Percentiles rank a stretch among this genome's conserved stretches.
phyloP scores from a whole-genome alignment of 2,329 filamentous ascomycete species.

The Plectosphaerella cucumerina region DNA sequence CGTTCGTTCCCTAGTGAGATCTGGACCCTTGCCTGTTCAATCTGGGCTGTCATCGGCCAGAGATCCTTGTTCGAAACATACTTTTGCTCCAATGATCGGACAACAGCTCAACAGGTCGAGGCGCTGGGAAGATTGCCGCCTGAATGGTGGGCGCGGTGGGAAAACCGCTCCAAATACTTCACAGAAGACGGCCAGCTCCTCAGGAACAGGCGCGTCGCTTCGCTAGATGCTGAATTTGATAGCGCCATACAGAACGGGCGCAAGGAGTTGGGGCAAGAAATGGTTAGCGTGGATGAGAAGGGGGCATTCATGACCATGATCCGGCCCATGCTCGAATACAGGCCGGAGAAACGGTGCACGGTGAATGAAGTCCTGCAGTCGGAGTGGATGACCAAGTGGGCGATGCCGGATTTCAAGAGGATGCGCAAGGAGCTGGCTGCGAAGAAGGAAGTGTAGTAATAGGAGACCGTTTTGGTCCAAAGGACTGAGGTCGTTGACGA shows the following conservation, averaged over 20 bases:
- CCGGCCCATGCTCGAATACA: not conserved
- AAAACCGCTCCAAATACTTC: constrained; percentile 5
- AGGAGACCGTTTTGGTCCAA: no score
- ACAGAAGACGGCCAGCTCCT: not conserved
- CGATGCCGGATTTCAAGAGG: not conserved
- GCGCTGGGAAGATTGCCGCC: constrained; percentile 17
- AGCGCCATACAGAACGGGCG: constrained; percentile 23
- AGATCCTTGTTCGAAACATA: constrained; percentile 17
- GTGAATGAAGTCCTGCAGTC: not conserved
- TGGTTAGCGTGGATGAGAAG: constrained; percentile 8
- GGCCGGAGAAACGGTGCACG: not conserved
- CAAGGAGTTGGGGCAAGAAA: not conserved
- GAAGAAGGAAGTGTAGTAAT: no score
- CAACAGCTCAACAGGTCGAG: constrained; percentile 24
- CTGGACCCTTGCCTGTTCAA: constrained; percentile 25
- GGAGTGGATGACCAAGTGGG: not conserved
- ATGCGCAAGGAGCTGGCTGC: no score
- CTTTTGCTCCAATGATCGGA: constrained; percentile 20
- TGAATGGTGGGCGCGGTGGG: constrained; percentile 9
- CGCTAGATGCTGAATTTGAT: constrained; percentile 21
- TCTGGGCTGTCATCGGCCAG: constrained; percentile 23
- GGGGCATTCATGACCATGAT: constrained; percentile 10
- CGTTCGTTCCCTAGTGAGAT: constrained; percentile 25
- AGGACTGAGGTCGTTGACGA: no score
- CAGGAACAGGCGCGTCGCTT: constrained; percentile 10